Evolutionary conservation across 306 rosid species (phyloP).

Genomic region (Dalbergia cultrata): DNA sequence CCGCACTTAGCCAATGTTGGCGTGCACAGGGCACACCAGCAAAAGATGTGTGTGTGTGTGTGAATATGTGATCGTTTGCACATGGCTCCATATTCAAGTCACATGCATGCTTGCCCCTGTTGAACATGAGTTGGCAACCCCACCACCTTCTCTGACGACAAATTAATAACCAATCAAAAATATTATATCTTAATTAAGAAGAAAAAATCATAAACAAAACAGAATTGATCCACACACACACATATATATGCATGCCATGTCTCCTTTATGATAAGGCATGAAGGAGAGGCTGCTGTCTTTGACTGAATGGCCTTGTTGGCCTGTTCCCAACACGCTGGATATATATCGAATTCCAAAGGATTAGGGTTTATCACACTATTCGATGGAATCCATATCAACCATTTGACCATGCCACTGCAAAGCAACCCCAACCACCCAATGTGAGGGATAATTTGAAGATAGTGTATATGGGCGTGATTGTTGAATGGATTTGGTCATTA

Average conservation of each 20-base stretch:
- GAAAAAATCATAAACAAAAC: too few relatives aligned
- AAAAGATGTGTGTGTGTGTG: constrained; percentile 2
- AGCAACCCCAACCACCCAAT: constrained; percentile 41
- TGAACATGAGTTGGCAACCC: background rate
- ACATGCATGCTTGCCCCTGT: constrained; percentile 28
- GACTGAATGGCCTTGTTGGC: constrained; percentile 38
- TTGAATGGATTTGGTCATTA: background rate
- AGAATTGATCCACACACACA: too few relatives aligned
- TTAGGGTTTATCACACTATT: constrained; percentile 46
- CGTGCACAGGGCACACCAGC: constrained; percentile 43
- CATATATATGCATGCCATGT: too few relatives aligned
- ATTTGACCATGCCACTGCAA: constrained; percentile 20
- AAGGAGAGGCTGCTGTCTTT: background rate
- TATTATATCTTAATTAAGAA: too few relatives aligned
- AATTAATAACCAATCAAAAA: constrained; percentile 16
- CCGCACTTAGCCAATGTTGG: constrained; percentile 54
- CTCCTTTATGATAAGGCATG: too few relatives aligned
- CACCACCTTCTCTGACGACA: constrained; percentile 21
- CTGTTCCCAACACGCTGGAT: constrained; percentile 47
- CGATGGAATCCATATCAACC: constrained; percentile 35
- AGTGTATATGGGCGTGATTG: background rate
- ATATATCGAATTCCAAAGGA: constrained; percentile 28
- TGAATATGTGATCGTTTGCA: constrained; percentile 46
- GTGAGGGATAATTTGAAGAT: background rate
- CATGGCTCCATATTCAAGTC: constrained; percentile 53